Conservation (phyloP, 257 asterid genomes). For the Sherardia arvensis region DNA sequence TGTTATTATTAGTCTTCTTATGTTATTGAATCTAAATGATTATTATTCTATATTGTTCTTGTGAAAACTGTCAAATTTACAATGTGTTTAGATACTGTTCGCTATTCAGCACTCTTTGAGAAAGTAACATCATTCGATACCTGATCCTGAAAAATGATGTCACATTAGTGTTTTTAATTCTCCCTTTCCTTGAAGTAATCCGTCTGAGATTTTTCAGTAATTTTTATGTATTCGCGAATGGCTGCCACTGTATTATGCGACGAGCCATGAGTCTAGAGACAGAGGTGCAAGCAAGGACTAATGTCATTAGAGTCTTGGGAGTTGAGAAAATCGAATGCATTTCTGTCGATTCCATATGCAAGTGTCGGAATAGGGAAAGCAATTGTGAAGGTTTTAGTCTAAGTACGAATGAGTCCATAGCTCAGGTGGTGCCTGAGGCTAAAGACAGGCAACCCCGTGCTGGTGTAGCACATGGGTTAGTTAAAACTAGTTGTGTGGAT, state of each 20-base stretch:
- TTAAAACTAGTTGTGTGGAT: conserved; percentile 25
- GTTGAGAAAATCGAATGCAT: no score
- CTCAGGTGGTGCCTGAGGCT: conserved; percentile 34
- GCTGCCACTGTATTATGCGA: background rate
- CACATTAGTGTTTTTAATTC: background rate
- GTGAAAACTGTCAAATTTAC: no score
- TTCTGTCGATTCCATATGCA: no score
- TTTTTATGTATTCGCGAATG: conserved; percentile 9
- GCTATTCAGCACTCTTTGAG: no score
- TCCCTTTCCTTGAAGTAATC: background rate
- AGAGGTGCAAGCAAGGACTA: conserved; percentile 23
- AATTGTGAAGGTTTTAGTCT: no score
- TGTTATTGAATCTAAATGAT: background rate
- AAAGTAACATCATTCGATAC: background rate
- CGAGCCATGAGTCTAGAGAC: conserved; percentile 18
- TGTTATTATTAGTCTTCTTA: no score
- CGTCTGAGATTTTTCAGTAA: background rate
- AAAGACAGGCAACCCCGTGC: no score
- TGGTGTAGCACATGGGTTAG: conserved; percentile 21
- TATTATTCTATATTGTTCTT: background rate
- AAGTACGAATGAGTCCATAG: conserved; percentile 20
- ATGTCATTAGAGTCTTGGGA: conserved; percentile 22
- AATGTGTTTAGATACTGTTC: background rate
- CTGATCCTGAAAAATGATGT: no score
- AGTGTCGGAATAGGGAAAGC: background rate